phyloP scores from a whole-genome alignment of 2,329 filamentous ascomycete genomes.

The Scopulariopsis brevicaulis region DNA sequence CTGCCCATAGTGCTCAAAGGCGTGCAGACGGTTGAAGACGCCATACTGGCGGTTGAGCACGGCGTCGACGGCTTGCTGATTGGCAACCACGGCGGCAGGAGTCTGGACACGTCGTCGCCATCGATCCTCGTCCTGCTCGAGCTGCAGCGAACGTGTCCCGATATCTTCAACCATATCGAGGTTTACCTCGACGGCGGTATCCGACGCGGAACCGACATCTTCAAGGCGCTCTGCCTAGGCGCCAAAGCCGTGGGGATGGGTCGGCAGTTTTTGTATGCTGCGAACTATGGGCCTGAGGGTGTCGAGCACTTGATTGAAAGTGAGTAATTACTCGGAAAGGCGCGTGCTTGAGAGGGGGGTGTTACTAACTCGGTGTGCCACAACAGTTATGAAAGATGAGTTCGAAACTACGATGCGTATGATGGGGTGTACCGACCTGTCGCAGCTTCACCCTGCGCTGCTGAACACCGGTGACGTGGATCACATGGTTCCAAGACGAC shows the following conservation, averaged over 20 bases:
- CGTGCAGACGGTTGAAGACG: constrained; percentile 28
- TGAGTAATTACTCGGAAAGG: not conserved
- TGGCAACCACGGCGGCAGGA: constrained; percentile 32
- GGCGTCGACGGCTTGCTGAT: constrained; percentile 28
- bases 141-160: constrained; percentile 24
- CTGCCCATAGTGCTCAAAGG: constrained; percentile 37
- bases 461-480: not conserved
- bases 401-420: not conserved
- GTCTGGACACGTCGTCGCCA: constrained; percentile 21
- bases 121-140: constrained; percentile 25
- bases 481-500: not conserved
- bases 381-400: not conserved
- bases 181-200: constrained; percentile 29
- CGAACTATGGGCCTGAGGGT: constrained; percentile 27
- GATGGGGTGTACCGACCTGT: not conserved
- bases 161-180: constrained; percentile 24
- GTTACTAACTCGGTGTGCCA: not conserved
- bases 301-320: constrained; percentile 22
- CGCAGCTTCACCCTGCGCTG: not conserved
- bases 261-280: constrained; percentile 30
- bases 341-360: not conserved
- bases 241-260: constrained; percentile 32
- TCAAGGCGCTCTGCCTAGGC: constrained; percentile 29
- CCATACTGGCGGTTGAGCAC: constrained; percentile 19
- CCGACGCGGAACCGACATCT: constrained; percentile 26